Base-by-base conservation (phyloP, 192 early-diverging fungal species). In the Hyaloraphidium curvatum region DNA sequence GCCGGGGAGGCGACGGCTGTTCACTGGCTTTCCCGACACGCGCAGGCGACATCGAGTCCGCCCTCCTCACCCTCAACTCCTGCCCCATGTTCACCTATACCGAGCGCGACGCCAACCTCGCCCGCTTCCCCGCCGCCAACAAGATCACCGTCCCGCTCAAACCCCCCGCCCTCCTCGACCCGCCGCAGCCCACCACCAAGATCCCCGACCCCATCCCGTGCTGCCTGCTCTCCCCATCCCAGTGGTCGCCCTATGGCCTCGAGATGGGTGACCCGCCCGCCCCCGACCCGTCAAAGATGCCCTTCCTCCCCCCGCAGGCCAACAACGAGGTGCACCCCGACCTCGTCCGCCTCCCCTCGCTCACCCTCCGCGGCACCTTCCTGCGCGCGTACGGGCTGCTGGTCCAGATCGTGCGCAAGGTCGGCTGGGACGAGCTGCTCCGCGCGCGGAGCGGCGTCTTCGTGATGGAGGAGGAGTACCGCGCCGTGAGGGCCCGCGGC, bases 391-490 rank as follows among this genome's bases (percentile, higher is more conserved):
- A 98, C 64, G 62, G 62, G 30, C 67, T 92, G 11, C 66, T 98
- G 56, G 79, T 90, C 27, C 66, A 67, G 30, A 76, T 98, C 16
- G 83, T 84, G 19, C 64, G 73, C 33, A 78, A 81, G 28, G 79
- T 88, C 56, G 95, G 95, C 13, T 98, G 95, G 95, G 92, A 98
- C 53, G 89, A 93, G 59, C 67, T 98, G 39, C 74, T 98, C 40
- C 68, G 72, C 48, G 79, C 79, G 40, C 75, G 92, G 55, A 90
- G 87, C 16, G 60, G 66, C 39, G 92, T 89, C 5, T 98, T 98
- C 73, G 92, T 98, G 3, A 98, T 98, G 95, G 95, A 98, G 41
- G 95, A 97, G 55, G 95, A 98, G 62, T 98, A 98, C 60, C 65
- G 80, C 28, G 71, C 77, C 17, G 75, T 78, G 48, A 56, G 76